Percentiles rank a stretch among this genome's conserved stretches.
phyloP scores from a whole-genome alignment of 805 yeast genomes.

The Nakazawaea molendinolei region DNA sequence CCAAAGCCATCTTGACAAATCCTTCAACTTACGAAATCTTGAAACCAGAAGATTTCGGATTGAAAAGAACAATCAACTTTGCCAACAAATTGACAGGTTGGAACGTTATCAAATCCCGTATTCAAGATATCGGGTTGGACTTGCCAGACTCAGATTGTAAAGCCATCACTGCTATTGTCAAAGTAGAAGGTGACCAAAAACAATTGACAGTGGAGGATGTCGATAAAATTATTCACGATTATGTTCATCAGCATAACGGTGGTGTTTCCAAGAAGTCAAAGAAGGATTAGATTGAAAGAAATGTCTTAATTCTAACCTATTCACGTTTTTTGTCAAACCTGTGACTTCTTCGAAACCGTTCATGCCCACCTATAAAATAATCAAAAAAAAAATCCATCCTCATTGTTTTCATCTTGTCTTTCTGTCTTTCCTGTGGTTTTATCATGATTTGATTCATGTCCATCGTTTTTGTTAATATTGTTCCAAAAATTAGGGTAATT shows the following conservation, averaged over 20 bases:
- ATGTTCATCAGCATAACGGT: constrained; percentile 28
- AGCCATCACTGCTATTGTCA: constrained; percentile 48
- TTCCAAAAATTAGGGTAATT: too few relatives aligned
- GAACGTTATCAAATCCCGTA: constrained; percentile 58
- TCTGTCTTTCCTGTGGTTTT: neutral
- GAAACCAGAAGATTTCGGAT: constrained; percentile 52
- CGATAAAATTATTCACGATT: constrained; percentile 51
- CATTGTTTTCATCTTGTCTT: neutral
- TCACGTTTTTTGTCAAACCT: neutral
- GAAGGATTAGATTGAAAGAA: constrained; percentile 1
- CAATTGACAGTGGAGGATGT: constrained; percentile 55
- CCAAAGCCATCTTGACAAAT: constrained; percentile 55
- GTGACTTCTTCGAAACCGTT: neutral
- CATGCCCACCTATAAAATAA: neutral
- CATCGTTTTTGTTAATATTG: too few relatives aligned
- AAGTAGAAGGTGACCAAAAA: constrained; percentile 53
- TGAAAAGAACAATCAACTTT: constrained; percentile 55
- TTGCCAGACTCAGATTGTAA: constrained; percentile 52
- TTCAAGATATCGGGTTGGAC: constrained; percentile 50
- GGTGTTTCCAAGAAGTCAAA: constrained; percentile 25
- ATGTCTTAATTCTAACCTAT: neutral
- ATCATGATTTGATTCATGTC: too few relatives aligned
- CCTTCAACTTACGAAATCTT: constrained; percentile 59
- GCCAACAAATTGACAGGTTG: constrained; percentile 58
- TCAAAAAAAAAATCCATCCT: neutral